phyloP scores from a whole-genome alignment of 2,329 filamentous ascomycete species.

The Exserohilum rostratum region DNA sequence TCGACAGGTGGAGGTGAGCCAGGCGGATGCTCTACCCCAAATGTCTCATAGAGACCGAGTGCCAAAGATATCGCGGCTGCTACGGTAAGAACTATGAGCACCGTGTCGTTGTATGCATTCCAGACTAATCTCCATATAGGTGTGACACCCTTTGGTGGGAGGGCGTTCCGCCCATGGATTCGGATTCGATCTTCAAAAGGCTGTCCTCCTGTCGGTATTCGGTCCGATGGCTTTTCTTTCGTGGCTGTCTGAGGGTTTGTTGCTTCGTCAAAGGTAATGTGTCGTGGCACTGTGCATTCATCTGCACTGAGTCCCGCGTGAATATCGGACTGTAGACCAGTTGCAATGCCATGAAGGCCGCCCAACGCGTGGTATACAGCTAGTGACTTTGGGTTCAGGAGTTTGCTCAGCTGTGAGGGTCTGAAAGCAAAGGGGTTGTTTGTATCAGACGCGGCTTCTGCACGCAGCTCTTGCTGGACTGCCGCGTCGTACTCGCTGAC shows the following conservation, averaged over 20 bases:
- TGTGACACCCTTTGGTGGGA: constrained; percentile 69
- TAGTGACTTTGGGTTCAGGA: constrained; percentile 59
- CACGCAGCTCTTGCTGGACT: constrained; percentile 35
- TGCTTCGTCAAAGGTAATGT: constrained; percentile 58
- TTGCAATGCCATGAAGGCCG: constrained; percentile 60
- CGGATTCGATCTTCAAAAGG: constrained; percentile 63
- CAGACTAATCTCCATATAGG: constrained; percentile 67
- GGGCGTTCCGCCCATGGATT: constrained; percentile 65
- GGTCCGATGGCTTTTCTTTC: constrained; percentile 24
- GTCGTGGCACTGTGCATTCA: constrained; percentile 55
- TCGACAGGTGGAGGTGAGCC: constrained; percentile 52
- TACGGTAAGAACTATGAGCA: constrained; percentile 71
- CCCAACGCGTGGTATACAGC: constrained; percentile 59
- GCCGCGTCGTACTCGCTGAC: constrained; percentile 39
- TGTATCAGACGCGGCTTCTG: constrained; percentile 33
- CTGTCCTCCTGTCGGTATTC: constrained; percentile 22
- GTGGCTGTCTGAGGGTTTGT: constrained; percentile 43
- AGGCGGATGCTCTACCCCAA: constrained; percentile 54
- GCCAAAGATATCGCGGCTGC: constrained; percentile 72
- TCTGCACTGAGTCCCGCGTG: constrained; percentile 58
- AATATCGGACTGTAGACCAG: constrained; percentile 58
- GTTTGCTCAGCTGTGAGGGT: constrained; percentile 60
- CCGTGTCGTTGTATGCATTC: constrained; percentile 76
- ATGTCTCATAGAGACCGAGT: constrained; percentile 71
- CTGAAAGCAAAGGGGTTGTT: constrained; percentile 62